Conservation (phyloP, 2,329 filamentous ascomycete genomes). For the Curvularia eragrostidis region DNA sequence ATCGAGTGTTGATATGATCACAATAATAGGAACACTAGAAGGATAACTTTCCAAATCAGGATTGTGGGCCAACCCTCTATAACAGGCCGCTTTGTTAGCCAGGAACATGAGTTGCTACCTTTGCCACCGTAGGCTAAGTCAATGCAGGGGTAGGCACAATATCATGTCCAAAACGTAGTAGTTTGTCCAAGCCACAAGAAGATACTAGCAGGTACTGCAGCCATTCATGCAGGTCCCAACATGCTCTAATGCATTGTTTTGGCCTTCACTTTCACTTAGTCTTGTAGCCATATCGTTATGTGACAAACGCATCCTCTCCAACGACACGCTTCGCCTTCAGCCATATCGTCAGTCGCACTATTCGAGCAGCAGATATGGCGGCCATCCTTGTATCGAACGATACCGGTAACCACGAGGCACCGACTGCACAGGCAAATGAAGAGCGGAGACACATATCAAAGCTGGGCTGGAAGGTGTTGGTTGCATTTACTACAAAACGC, state of each 20-base stretch:
- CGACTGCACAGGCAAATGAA: slow-evolving; percentile 19
- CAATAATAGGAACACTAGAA: not conserved
- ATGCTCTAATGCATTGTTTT: not conserved
- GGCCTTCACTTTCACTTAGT: slow-evolving; percentile 21
- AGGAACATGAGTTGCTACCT: not conserved
- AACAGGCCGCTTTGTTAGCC: not conserved
- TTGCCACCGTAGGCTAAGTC: not conserved
- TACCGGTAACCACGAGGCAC: slow-evolving; percentile 25
- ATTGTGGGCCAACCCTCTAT: not conserved
- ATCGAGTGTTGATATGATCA: no score
- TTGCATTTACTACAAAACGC: slow-evolving; percentile 71
- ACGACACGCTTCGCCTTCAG: not conserved
- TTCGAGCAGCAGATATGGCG: slow-evolving; percentile 21
- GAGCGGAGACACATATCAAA: slow-evolving; percentile 30
- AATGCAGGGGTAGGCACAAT: not conserved
- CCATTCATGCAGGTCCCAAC: not conserved
- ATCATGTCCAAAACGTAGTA: not conserved
- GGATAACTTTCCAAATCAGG: not conserved
- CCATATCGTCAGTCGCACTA: not conserved
- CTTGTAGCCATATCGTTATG: slow-evolving; percentile 9
- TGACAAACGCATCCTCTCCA: slow-evolving; percentile 7
- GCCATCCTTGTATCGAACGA: slow-evolving; percentile 17
- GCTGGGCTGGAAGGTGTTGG: slow-evolving; percentile 65
- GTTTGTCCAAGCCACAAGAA: not conserved
- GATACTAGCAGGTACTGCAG: not conserved